These are phyloP conservation scores for Botrytis medusae DNA, from an alignment of 2,329 filamentous ascomycete genomes.

Conservation along the genomic window DNA sequence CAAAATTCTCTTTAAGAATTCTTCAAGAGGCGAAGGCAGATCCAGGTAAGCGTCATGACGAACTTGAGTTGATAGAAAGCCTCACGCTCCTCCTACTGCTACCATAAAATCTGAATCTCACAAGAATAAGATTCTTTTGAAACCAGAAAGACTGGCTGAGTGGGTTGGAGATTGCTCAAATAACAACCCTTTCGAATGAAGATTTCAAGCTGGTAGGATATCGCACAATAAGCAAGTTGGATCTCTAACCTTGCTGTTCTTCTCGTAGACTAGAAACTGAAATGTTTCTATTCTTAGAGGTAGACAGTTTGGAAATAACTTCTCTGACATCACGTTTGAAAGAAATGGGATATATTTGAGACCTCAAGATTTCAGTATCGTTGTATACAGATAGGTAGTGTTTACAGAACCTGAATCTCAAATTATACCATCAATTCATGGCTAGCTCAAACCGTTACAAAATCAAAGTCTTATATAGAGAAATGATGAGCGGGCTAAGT, in stretches of 20 bases:
- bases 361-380: background rate
- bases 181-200: background rate
- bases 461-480: background rate
- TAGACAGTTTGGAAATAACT: background rate
- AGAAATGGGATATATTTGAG: background rate
- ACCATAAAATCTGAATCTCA: background rate
- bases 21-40: background rate
- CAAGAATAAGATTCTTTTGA: background rate
- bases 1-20: accelerated
- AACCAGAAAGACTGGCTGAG: background rate
- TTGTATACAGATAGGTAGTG: background rate
- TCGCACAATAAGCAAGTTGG: background rate
- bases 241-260: background rate
- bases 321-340: background rate
- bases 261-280: background rate
- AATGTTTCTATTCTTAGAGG: background rate
- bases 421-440: background rate
- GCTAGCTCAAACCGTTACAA: background rate
- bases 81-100: background rate
- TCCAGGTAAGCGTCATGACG: too few species aligned
- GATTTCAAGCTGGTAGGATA: background rate
- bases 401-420: too few species aligned
- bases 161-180: background rate
- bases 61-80: background rate
- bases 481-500: background rate